Conservation (phyloP, 169 alveolate species). For the Eimeria sp. region DNA sequence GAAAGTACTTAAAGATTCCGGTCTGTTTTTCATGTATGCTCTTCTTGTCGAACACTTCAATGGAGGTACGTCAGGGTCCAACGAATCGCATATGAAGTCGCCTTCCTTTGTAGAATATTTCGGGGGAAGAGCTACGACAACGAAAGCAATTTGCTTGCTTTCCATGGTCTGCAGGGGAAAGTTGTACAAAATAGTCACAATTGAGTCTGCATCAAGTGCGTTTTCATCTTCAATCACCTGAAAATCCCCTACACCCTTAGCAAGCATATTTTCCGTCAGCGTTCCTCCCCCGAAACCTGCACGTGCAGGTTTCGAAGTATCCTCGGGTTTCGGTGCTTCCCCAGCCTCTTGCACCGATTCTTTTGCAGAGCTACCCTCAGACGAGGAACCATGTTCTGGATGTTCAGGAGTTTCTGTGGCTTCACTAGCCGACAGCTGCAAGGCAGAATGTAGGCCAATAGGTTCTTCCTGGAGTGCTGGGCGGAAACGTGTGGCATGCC, state of each 20-base stretch:
- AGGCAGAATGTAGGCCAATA: not conserved
- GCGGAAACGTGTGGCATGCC: not conserved
- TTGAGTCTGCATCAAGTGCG: conserved; percentile 28
- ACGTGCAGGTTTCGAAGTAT: not conserved
- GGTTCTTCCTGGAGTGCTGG: conserved; percentile 3
- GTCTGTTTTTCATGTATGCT: conserved; percentile 66
- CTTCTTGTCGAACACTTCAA: conserved; percentile 60
- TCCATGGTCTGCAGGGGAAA: conserved; percentile 73
- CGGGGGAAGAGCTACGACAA: conserved; percentile 80
- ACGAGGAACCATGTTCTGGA: not conserved
- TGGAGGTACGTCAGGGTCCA: conserved; percentile 65
- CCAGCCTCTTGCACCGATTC: not conserved
- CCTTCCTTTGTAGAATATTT: conserved; percentile 46
- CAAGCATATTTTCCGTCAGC: not conserved
- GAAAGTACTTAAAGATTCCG: conserved; percentile 40
- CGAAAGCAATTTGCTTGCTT: conserved; percentile 75
- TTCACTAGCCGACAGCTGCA: not conserved
- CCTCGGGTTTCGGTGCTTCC: not conserved
- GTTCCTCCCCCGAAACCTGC: not conserved
- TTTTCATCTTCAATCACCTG: conserved; percentile 68
- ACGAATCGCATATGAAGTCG: conserved; percentile 56
- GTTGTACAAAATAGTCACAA: conserved; percentile 70
- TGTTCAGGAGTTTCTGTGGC: not conserved
- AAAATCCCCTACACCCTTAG: conserved; percentile 39
- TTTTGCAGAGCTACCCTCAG: not conserved